Evolutionary conservation across 768 basidiomycete species (phyloP), one percentile per base, ranked within the genome.

Genomic region (Mycena haematopus): DNA sequence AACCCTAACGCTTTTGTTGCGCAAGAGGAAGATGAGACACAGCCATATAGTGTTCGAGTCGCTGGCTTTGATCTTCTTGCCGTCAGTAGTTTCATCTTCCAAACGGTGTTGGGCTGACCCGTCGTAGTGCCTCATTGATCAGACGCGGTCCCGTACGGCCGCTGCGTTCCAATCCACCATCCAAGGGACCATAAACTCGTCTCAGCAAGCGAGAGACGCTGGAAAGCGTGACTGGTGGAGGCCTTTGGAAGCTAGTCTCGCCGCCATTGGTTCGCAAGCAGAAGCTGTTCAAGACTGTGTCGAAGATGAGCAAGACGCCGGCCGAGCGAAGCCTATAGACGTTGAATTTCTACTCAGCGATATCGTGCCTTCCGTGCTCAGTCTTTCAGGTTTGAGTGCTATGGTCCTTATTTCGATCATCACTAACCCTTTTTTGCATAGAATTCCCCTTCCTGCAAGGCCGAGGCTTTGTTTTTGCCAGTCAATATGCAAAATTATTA

Each of bases 391-490:
- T 96, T 65, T 51, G 46, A 13, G 9, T 15, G 33, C 6, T 62
- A 17, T 42, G 14, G 6, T 25, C n/a, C 29, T 21, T 1, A 46
- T 53, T 52, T 13, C 31, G 8, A 11, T 46, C 24, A 29, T 22
- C 58, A 17, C 22, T 50, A 24, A 50, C 31, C 25, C 29, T 17
- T n/a, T 42, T n/a, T 50, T 31, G 22, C n/a, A n/a, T 54, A 96
- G 96, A 93, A 24, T 83, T 82, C 58, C 95, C 95, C 0, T 99
- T 98, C 84, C 75, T 99, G 29, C 96, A 98, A 76, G 97, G 96
- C 13, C 84, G 97, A 63, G 92, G 88, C 0, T 97, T 98, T 63
- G 93, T 99, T 47, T 96, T 98, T 68, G 94, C 95, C 3, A 95
- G 93, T 70, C 90, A 95, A 70, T 98, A 87, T 71, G 84, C 92